Percentiles rank a stretch among this genome's conserved stretches.
Evolutionary conservation across 208 protist species (phyloP).

Genomic region (Trypanosoma vivax): DNA sequence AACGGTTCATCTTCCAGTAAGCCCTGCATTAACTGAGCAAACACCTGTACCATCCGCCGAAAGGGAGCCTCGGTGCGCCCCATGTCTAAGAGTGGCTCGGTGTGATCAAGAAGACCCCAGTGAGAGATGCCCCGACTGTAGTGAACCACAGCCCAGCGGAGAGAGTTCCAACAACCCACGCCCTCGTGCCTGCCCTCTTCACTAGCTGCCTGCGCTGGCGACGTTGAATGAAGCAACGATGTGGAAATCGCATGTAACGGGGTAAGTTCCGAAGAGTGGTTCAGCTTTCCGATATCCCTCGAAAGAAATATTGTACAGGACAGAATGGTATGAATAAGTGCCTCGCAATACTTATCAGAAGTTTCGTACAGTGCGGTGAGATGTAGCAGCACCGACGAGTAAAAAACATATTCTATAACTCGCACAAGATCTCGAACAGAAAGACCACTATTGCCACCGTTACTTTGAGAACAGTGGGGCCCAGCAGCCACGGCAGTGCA

Average conservation of each 20-base stretch:
- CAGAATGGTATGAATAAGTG: slow-evolving; percentile 40
- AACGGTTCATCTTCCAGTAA: background rate
- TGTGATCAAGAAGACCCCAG: slow-evolving; percentile 63
- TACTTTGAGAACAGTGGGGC: too few species aligned
- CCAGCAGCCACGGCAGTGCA: too few species aligned
- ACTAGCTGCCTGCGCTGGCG: background rate
- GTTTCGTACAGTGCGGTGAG: slow-evolving; percentile 51
- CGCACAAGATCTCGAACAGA: slow-evolving; percentile 10
- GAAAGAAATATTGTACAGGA: slow-evolving; percentile 66
- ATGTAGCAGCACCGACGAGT: slow-evolving; percentile 55
- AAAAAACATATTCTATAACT: slow-evolving; percentile 31
- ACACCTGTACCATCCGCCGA: slow-evolving; percentile 31
- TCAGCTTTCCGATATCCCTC: slow-evolving; percentile 15
- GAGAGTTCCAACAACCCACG: slow-evolving; percentile 23
- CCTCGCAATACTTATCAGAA: slow-evolving; percentile 59
- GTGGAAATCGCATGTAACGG: background rate
- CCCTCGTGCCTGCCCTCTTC: background rate
- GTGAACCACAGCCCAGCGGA: slow-evolving; percentile 65
- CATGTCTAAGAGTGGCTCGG: slow-evolving; percentile 22
- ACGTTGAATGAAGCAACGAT: background rate
- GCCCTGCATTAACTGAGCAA: slow-evolving; percentile 22
- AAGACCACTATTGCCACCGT: background rate
- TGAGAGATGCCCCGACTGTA: slow-evolving; percentile 39
- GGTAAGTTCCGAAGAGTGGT: background rate
- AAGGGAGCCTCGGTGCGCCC: slow-evolving; percentile 19